Evolutionary conservation across 2,329 filamentous ascomycete genomes (phyloP), one percentile per base, ranked within the genome.

Genomic region (Botryotinia narcissicola): DNA sequence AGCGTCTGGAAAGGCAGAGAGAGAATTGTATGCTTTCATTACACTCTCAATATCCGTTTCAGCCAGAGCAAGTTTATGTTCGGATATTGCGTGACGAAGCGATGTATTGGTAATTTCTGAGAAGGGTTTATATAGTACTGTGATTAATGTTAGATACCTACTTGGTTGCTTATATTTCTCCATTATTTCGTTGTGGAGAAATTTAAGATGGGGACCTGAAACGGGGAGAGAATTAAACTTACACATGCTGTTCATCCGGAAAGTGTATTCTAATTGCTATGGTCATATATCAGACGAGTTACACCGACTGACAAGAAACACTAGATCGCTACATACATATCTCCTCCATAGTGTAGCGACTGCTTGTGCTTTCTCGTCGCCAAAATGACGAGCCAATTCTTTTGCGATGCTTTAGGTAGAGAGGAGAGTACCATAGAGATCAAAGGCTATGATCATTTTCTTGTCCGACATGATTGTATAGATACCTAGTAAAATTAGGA

Each of bases 181-280:
- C 20, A 14, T 14, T 14, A 14, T 6, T 51, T 12, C 10, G 14
- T n/a, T n/a, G 25, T n/a, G 6, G 3, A 12, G 40, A 20, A 42
- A 16, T 42, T 40, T 9, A 16, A 3, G 22, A 14, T 1, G 22
- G 2, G 22, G 22, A 40, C 25, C 12, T 35, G 22, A 32, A 22
- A 3, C 1, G 5, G 12, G 69, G 1, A 62, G 59, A 1, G 4
- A 70, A 16, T 60, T 48, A 22, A 62, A 81, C 83, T 75, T 83
- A 92, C 92, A 86, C 92, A 94, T 94, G 84, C 89, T 91, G 78
- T 90, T 94, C 76, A 91, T 82, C 70, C 92, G 85, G 91, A 91
- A 94, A 57, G 92, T 93, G 78, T 94, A 95, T 81, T 94, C 92
- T 14, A 94, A 84, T 81, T 94, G 92, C 70, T 72, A 29, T 22